Percentiles rank a stretch among this genome's conserved stretches.
phyloP scores from a whole-genome alignment of 345 rosid species.

The Nephelium lappaceum region DNA sequence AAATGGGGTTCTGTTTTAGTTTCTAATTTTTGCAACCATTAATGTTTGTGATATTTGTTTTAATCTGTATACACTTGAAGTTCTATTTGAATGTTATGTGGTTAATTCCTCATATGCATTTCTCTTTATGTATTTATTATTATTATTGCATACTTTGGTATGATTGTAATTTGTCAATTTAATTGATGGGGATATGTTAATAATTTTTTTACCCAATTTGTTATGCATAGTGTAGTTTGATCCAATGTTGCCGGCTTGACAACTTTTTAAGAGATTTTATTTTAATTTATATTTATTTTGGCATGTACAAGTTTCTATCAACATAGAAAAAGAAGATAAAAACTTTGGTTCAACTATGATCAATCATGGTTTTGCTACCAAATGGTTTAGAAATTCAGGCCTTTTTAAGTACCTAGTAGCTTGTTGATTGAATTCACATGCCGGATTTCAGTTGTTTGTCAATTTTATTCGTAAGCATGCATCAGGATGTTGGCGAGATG shows the following conservation, averaged over 20 bases:
- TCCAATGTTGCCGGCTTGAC: neutral
- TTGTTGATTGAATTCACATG: neutral
- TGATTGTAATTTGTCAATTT: constrained; percentile 10
- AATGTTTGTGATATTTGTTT: neutral
- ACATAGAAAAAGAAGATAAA: neutral
- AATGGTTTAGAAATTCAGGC: neutral
- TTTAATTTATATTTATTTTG: neutral
- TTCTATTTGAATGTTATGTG: neutral
- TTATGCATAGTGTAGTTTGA: neutral
- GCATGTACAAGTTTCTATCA: neutral
- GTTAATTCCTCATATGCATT: neutral
- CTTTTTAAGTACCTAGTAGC: too few relatives aligned
- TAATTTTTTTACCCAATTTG: constrained; percentile 6
- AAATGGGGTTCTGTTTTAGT: neutral
- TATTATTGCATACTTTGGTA: constrained; percentile 25
- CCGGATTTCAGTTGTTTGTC: neutral
- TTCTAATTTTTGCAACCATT: neutral
- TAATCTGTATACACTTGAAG: neutral
- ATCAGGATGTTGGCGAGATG: neutral
- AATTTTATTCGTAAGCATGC: neutral
- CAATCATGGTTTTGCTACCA: neutral
- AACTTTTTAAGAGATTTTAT: neutral
- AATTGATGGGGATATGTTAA: neutral
- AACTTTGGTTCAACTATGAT: neutral
- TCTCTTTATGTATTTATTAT: neutral